Evolutionary conservation across 2,329 filamentous ascomycete genomes (phyloP).

Genomic region (Cordyceps javanica): DNA sequence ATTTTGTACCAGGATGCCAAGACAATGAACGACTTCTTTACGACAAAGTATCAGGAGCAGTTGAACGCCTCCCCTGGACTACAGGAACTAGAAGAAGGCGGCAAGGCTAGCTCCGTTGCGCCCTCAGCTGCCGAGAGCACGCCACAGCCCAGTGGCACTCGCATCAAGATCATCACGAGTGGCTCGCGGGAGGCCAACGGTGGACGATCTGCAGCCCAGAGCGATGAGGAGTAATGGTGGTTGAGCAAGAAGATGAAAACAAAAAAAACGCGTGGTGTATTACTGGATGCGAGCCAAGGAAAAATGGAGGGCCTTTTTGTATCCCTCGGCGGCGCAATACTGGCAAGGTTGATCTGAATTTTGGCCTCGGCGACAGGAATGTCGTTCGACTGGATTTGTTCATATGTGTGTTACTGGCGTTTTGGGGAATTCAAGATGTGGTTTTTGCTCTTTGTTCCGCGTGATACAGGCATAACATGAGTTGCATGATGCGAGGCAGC

Average conservation of each 20-base stretch:
- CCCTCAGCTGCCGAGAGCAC: conserved; percentile 57
- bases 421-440: conserved; percentile 11
- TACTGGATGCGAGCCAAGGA: conserved; percentile 11
- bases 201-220: conserved; percentile 36
- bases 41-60: conserved; percentile 46
- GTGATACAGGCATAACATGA: neutral
- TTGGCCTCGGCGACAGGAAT: neutral
- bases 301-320: conserved; percentile 8
- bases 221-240: conserved; percentile 44
- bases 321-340: conserved; percentile 12
- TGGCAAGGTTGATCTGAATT: conserved; percentile 11
- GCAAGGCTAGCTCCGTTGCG: conserved; percentile 32
- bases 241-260: conserved; percentile 13
- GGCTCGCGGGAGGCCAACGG: conserved; percentile 33
- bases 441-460: neutral
- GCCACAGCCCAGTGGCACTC: conserved; percentile 55
- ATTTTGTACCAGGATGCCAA: conserved; percentile 88
- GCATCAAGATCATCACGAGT: conserved; percentile 63
- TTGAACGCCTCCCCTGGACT: conserved; percentile 50
- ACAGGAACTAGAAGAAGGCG: conserved; percentile 46
- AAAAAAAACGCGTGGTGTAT: conserved; percentile 12
- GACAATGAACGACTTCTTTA: conserved; percentile 70
- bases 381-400: conserved; percentile 13
- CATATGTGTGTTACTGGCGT: conserved; percentile 21
- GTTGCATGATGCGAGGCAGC: neutral